These are phyloP conservation scores for Halophytophthora polymorphica DNA, from an alignment of 352 stramenopile genomes.

Conservation along the genomic window DNA sequence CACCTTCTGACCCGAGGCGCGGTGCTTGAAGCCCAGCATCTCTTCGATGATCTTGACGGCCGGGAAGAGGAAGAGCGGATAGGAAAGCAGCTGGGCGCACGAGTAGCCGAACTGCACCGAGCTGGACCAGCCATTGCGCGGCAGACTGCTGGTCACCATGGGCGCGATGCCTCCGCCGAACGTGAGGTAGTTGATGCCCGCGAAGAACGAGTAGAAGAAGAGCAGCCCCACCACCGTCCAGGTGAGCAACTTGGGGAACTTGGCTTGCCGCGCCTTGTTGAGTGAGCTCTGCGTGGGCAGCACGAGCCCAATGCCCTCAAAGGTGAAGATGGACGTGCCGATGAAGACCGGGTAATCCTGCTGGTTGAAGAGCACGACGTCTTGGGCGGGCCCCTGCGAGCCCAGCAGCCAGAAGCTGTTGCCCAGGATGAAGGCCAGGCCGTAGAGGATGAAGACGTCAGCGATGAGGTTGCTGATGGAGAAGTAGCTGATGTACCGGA, in stretches of 20 bases:
- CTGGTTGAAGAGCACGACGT: slow-evolving; percentile 68
- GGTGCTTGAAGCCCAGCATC: slow-evolving; percentile 69
- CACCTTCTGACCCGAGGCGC: slow-evolving; percentile 62
- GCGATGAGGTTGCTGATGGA: slow-evolving; percentile 82
- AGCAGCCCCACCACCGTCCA: slow-evolving; percentile 68
- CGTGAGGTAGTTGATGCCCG: slow-evolving; percentile 72
- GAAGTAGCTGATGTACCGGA: slow-evolving; percentile 86
- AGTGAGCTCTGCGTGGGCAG: slow-evolving; percentile 69
- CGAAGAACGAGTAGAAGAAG: slow-evolving; percentile 83
- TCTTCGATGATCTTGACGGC: slow-evolving; percentile 85
- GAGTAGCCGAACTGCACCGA: slow-evolving; percentile 80
- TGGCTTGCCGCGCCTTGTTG: slow-evolving; percentile 55
- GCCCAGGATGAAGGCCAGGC: slow-evolving; percentile 66
- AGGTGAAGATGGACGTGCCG: slow-evolving; percentile 76
- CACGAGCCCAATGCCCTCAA: slow-evolving; percentile 80
- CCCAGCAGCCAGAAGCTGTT: slow-evolving; percentile 68
- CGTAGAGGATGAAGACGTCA: slow-evolving; percentile 84
- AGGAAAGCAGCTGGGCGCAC: slow-evolving; percentile 71
- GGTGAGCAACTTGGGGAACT: slow-evolving; percentile 56
- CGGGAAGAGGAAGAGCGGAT: slow-evolving; percentile 77
- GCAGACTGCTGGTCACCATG: slow-evolving; percentile 73
- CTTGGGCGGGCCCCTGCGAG: slow-evolving; percentile 36
- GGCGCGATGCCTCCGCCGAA: slow-evolving; percentile 62
- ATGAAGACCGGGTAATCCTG: slow-evolving; percentile 77
- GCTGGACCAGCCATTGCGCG: slow-evolving; percentile 67